Evolutionary conservation across 169 alveolate species (phyloP).

Genomic region (Blepharisma undulans): DNA sequence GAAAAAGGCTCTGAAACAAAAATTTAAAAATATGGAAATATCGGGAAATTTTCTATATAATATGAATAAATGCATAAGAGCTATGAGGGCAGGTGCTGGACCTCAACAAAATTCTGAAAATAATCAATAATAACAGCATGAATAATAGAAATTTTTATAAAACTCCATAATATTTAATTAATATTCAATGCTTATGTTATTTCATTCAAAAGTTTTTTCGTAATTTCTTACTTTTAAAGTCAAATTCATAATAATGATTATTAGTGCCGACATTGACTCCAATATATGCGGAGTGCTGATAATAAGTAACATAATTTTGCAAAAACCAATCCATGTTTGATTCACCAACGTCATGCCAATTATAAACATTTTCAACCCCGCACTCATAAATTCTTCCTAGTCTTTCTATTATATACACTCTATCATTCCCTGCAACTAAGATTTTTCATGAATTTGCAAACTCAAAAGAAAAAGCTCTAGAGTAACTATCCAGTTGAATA

Average conservation of each 20-base stretch:
- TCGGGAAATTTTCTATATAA: no score
- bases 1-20: no score
- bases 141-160: no score
- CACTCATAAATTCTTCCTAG: background rate
- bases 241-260: background rate
- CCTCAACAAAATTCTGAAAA: no score
- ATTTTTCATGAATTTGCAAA: background rate
- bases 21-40: no score
- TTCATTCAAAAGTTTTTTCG: no score
- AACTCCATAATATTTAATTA: no score
- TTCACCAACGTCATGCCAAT: background rate
- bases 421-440: background rate
- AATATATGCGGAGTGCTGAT: background rate
- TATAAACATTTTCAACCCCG: background rate
- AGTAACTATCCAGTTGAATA: background rate
- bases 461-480: background rate
- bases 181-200: no score
- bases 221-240: no score
- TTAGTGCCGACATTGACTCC: background rate
- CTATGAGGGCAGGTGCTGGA: no score
- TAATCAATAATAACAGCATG: no score
- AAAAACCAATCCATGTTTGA: background rate
- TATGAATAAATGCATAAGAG: no score
- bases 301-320: background rate
- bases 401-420: background rate